phyloP scores from a whole-genome alignment of 2,329 filamentous ascomycete species.

The Claviceps lovelessii region DNA sequence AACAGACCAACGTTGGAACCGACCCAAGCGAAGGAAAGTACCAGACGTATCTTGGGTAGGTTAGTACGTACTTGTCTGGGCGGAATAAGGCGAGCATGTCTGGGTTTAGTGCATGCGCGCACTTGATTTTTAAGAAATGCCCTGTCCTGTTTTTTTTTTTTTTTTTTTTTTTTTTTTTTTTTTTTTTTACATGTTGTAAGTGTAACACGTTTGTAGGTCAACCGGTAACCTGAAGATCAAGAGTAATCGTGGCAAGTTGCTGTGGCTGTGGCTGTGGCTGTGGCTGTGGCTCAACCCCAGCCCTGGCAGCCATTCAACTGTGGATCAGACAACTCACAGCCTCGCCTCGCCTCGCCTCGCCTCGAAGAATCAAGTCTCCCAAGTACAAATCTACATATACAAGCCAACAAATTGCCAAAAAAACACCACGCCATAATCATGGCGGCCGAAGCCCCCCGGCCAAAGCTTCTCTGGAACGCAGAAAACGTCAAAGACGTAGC shows the following conservation, averaged over 20 bases:
- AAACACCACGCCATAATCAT: slow-evolving; percentile 11
- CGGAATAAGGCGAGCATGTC: no score
- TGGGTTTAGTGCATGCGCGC: no score
- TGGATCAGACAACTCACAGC: background rate
- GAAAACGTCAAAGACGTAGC: slow-evolving; percentile 94
- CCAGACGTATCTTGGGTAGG: no score
- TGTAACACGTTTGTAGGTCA: no score
- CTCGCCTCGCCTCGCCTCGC: background rate
- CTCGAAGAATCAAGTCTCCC: background rate
- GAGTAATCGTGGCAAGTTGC: background rate
- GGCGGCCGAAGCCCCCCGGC: slow-evolving; percentile 29
- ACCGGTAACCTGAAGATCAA: no score
- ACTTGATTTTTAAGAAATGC: no score
- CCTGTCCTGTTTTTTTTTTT: no score
- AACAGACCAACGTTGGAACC: background rate
- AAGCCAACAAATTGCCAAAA: background rate
- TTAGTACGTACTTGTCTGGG: no score
- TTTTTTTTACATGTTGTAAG: no score
- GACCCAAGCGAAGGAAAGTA: no score
- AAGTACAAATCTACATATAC: background rate
- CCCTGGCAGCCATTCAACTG: no score
- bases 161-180: no score
- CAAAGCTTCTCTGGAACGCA: slow-evolving; percentile 71
- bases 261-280: background rate
- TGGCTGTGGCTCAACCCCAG: background rate